Evolutionary conservation across 768 basidiomycete genomes (phyloP).

Genomic region (Cytidiella melzeri): DNA sequence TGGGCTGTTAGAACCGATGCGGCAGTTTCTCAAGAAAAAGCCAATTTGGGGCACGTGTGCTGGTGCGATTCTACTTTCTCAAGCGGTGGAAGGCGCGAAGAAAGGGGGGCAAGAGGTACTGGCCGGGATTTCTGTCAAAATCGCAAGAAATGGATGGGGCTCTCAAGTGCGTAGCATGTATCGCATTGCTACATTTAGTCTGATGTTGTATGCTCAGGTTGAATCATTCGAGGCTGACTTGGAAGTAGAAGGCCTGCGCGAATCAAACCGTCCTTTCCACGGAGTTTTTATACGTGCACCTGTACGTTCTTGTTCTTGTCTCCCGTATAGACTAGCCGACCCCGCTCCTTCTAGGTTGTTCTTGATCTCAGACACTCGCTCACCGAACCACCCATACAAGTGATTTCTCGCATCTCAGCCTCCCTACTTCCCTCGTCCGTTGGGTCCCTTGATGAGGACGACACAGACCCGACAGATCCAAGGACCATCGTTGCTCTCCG

Average conservation of each 20-base stretch:
- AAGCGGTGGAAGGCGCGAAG: slow-evolving; percentile 69
- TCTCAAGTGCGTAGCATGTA: slow-evolving; percentile 75
- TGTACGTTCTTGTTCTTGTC: slow-evolving; percentile 34
- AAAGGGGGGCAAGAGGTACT: slow-evolving; percentile 85
- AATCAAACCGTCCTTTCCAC: slow-evolving; percentile 58
- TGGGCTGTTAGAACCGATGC: slow-evolving; percentile 76
- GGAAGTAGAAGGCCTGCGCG: slow-evolving; percentile 51
- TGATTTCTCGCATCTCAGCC: slow-evolving; percentile 65
- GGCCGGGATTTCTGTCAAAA: slow-evolving; percentile 71
- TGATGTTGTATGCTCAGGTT: too few species aligned
- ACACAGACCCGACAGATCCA: slow-evolving; percentile 46
- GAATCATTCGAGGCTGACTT: slow-evolving; percentile 89
- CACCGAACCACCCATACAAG: slow-evolving; percentile 52
- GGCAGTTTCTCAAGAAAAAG: slow-evolving; percentile 61
- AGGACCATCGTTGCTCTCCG: slow-evolving; percentile 76
- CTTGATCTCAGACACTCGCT: slow-evolving; percentile 41
- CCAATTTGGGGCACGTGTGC: slow-evolving; percentile 96
- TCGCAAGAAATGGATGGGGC: slow-evolving; percentile 92
- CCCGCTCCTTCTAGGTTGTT: slow-evolving; percentile 47
- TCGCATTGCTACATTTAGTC: too few species aligned
- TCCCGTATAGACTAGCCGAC: slow-evolving; percentile 1
- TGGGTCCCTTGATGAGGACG: slow-evolving; percentile 35
- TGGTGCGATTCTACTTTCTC: slow-evolving; percentile 84
- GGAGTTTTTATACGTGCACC: slow-evolving; percentile 95
- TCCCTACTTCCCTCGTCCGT: slow-evolving; percentile 39